phyloP scores from a whole-genome alignment of 1,284 basidiomycete species.

The Trichosporon faecale region DNA sequence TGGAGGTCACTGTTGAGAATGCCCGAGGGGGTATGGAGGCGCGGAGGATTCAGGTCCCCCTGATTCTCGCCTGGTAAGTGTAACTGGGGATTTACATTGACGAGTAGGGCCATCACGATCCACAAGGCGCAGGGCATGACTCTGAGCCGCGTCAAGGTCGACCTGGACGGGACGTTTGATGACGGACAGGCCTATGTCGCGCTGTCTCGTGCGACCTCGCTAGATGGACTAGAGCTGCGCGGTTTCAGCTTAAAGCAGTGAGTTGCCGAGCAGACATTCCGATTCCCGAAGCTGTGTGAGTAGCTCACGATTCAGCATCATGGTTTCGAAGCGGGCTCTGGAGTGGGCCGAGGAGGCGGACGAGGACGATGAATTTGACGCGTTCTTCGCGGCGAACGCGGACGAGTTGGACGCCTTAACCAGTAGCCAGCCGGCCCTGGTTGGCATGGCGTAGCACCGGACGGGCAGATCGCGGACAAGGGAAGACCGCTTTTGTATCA shows the following conservation, averaged over 20 bases:
- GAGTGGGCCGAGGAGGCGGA: constrained; percentile 15
- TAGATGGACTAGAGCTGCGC: constrained; percentile 35
- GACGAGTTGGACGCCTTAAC: not conserved
- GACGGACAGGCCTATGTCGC: constrained; percentile 46
- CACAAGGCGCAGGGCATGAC: constrained; percentile 52
- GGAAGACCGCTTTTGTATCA: not conserved
- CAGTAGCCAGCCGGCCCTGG: not conserved
- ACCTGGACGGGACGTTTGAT: constrained; percentile 55
- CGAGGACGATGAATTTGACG: constrained; percentile 15
- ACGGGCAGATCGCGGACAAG: not conserved
- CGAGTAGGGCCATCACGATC: constrained; percentile 37
- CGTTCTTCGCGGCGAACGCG: not conserved
- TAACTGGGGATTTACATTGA: not conserved
- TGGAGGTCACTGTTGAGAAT: constrained; percentile 7
- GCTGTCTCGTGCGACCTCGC: constrained; percentile 37
- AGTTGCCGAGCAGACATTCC: not conserved
- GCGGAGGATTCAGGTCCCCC: constrained; percentile 14
- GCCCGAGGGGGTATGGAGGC: constrained; percentile 8
- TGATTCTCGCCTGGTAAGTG: constrained; percentile 22
- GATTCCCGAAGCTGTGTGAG: not conserved
- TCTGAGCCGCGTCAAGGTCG: constrained; percentile 66
- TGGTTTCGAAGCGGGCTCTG: constrained; percentile 15
- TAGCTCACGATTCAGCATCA: constrained; percentile 13
- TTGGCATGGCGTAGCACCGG: not conserved
- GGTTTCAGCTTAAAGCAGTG: constrained; percentile 9